Evolutionary conservation across 1,284 basidiomycete species (phyloP).

Genomic region (Ustilago trichophora): DNA sequence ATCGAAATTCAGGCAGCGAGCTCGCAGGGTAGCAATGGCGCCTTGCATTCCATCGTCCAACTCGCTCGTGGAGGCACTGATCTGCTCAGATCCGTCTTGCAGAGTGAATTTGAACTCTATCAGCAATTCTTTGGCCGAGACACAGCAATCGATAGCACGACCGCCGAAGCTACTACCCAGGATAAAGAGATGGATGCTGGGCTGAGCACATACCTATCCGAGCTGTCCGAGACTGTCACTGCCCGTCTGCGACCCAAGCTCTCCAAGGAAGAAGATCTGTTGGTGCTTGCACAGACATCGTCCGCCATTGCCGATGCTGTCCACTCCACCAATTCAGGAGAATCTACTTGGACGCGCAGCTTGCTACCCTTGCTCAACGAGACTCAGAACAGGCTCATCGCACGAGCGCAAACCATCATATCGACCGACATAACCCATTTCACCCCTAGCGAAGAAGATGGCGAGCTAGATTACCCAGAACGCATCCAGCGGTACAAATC

Average conservation of each 20-base stretch:
- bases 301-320: conserved; percentile 5
- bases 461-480: conserved; percentile 40
- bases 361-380: conserved; percentile 29
- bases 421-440: conserved; percentile 30
- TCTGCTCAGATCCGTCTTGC: conserved; percentile 12
- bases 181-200: conserved; percentile 6
- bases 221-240: conserved; percentile 22
- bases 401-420: conserved; percentile 26
- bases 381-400: conserved; percentile 20
- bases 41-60: conserved; percentile 1
- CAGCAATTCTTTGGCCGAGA: conserved; percentile 24
- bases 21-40: background rate
- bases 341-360: conserved; percentile 4
- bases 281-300: conserved; percentile 11
- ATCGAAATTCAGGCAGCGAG: conserved; percentile 14
- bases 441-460: conserved; percentile 18
- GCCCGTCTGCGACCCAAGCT: conserved; percentile 19
- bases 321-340: background rate
- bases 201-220: conserved; percentile 11
- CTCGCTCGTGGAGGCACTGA: conserved; percentile 3
- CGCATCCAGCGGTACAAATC: conserved; percentile 18
- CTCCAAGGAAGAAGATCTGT: conserved; percentile 23
- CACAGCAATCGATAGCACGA: background rate
- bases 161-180: background rate
- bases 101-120: conserved; percentile 21